These are phyloP conservation scores for Penstemon davidsonii DNA, from an alignment of 257 asterid genomes.

Conservation along the genomic window DNA sequence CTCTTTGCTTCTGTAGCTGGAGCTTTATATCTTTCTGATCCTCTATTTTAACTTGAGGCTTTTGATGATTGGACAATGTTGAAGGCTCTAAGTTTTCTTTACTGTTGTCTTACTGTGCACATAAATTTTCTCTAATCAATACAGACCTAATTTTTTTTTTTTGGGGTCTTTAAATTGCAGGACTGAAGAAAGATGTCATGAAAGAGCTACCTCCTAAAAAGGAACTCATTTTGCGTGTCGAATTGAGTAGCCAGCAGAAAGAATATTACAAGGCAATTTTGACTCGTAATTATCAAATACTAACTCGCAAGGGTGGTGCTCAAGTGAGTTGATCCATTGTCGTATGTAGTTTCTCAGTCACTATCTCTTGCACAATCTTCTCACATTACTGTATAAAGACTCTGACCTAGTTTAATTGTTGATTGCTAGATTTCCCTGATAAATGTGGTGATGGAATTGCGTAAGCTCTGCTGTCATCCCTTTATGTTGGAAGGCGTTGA, in stretches of 20 bases:
- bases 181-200: constrained; percentile 96
- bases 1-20: not conserved
- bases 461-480: constrained; percentile 97
- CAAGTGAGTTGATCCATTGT: constrained; percentile 53
- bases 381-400: not conserved
- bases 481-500: constrained; percentile 99
- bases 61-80: constrained; percentile 1
- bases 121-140: constrained; percentile 8
- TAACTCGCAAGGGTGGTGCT: constrained; percentile 96
- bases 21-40: no score
- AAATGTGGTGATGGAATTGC: constrained; percentile 98
- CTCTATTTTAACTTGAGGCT: no score
- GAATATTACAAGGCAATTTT: constrained; percentile 94
- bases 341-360: constrained; percentile 23
- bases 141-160: constrained; percentile 8
- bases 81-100: constrained; percentile 9
- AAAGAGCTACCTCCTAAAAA: constrained; percentile 92
- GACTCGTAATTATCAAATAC: constrained; percentile 94
- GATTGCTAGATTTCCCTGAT: constrained; percentile 76
- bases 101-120: constrained; percentile 7
- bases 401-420: constrained; percentile 6
- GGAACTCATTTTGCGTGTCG: constrained; percentile 94
- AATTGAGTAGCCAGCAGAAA: constrained; percentile 90
- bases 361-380: constrained; percentile 8
- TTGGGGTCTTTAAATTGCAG: constrained; percentile 41